Evolutionary conservation across 2,329 filamentous ascomycete species (phyloP), one percentile per base, ranked within the genome.

Genomic region (Monosporascus sp.): DNA sequence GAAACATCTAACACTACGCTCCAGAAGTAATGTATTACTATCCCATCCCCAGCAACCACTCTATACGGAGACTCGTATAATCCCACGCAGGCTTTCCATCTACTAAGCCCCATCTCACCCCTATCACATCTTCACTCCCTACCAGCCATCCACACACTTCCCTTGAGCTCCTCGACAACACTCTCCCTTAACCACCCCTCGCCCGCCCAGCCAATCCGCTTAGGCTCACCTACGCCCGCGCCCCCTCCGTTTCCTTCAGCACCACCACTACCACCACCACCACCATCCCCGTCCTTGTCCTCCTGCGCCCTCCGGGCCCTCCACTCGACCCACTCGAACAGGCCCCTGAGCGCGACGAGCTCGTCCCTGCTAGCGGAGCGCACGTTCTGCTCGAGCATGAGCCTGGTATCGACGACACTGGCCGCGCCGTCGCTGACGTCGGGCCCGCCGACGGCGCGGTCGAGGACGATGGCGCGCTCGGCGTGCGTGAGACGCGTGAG

Each of bases 401-500:
- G 72, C 39, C 87, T 77, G 35, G 85, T 82, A 65, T 96, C 92
- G 1, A 95, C 83, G 0, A 75, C 75, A 17, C 64, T 72, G 1
- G 69, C 64, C 1, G 63, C 65, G 47, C 70, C 68, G 7, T 74
- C 72, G n/a, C 72, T 71, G 0, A 73, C 74, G 25, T 77, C 74
- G 3, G 74, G 75, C 6, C 75, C 79, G 27, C 78, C 73, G 5
- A 76, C 69, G 14, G 73, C 77, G 7, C 63, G 76, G 68, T 74
- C 78, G 8, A 90, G 73, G 3, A 89, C 77, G 24, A 84, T 73
- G 0, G 78, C 78, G 51, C 82, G 80, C 62, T 96, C 90, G 0
- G 86, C 83, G 50, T 87, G 76, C 67, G 74, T 88, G 67, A 76
- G 81, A 57, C 60, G 71, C 65, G 62, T 67, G 54, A 74, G 88